Base-by-base conservation (phyloP, 768 basidiomycete species). In the Aureoboletus auriporus region DNA sequence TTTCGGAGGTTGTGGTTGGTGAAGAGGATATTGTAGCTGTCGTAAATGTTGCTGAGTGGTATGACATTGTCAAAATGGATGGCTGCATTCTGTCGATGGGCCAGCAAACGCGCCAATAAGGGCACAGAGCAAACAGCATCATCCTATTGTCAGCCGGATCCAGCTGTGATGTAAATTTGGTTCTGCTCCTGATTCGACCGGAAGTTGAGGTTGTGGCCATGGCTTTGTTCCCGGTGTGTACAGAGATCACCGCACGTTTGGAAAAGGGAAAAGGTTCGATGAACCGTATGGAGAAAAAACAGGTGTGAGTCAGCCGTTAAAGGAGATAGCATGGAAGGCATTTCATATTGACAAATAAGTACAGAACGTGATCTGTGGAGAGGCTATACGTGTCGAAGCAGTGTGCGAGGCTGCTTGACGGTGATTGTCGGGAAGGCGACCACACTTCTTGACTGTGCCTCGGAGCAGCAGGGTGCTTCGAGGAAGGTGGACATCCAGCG, bases 351-450 rank as follows among this genome's bases (percentile, higher is more conserved):
- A 36, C 29, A 39, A 42, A 26, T 44, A 7, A 10, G 30, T 35
- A 29, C 29, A 45, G 26, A 46, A 33, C 17, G 26, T 35, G 44
- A 39, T 31, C 13, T 13, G n/a, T 11, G 42, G 33, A 34, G 34
- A 56, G 54, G 49, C 54, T 47, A 46, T 55, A 39, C 51, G 44
- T 41, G 12, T 16, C 26, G 23, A 44, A 38, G 50, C 43, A 31
- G 38, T 43, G 41, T 39, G 28, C 29, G 14, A 26, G 16, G 39
- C 31, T n/a, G n/a, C n/a, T n/a, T n/a, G 28, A 17, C 36, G 42
- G 38, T 55, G 56, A 50, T 47, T 34, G 52, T 59, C 44, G 56
- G 35, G 56, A 58, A 42, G 56, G 52, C 10, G 56, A 46, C 45
- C 31, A 29, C 17, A 14, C 51, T 28, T 44, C 31, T 29, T 8